phyloP scores from a whole-genome alignment of 257 asterid species.

The Solanum tarijense region DNA sequence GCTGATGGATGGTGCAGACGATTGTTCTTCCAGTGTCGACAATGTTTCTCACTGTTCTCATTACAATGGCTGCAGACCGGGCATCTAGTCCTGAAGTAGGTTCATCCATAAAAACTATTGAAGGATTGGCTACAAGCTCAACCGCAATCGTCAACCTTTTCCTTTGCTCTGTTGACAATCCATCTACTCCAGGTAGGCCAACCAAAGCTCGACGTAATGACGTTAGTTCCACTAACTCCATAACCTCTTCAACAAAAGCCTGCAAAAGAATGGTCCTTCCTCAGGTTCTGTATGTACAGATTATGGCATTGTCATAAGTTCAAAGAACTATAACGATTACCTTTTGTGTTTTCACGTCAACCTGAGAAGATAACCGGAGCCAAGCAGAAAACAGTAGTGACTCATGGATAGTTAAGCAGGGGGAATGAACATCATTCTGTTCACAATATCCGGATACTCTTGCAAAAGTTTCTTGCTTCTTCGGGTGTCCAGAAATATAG shows the following conservation, averaged over 20 bases:
- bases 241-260: conserved; percentile 77
- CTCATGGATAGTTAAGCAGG: conserved; percentile 73
- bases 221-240: conserved; percentile 73
- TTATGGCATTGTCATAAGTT: background rate
- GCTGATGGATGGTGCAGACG: conserved; percentile 92
- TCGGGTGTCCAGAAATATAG: conserved; percentile 67
- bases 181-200: conserved; percentile 78
- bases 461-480: conserved; percentile 87
- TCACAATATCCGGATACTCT: conserved; percentile 89
- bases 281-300: background rate
- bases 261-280: conserved; percentile 6
- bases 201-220: conserved; percentile 53
- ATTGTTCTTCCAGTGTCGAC: conserved; percentile 84
- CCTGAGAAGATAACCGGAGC: conserved; percentile 69
- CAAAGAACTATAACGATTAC: conserved; percentile 21
- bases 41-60: conserved; percentile 89
- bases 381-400: conserved; percentile 81
- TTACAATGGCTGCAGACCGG: conserved; percentile 85
- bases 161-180: conserved; percentile 78
- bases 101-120: conserved; percentile 87
- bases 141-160: conserved; percentile 77
- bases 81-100: conserved; percentile 94
- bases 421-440: conserved; percentile 84
- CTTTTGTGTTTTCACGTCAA: conserved; percentile 48
- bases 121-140: conserved; percentile 88